A percentile compares a stretch with the other conserved stretches of the same genome.
Evolutionary conservation across 257 asterid species (phyloP).

Genomic region (Craterostigma plantagineum): DNA sequence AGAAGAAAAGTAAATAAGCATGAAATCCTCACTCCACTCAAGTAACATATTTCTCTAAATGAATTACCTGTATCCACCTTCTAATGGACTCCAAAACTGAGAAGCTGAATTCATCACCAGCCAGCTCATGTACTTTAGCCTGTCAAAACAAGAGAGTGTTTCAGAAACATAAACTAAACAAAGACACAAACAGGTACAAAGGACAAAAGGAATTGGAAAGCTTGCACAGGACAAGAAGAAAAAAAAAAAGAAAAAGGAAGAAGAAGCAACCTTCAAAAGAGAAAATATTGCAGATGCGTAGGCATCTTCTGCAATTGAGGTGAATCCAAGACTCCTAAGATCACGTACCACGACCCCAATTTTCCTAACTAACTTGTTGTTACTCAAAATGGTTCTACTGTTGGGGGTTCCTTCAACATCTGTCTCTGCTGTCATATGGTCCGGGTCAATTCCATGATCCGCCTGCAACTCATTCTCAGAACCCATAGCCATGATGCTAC

Average conservation of each 20-base stretch:
- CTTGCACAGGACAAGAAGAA: not conserved
- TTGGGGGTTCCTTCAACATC: conserved; percentile 34
- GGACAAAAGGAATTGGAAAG: no score
- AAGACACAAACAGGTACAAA: conserved; percentile 3
- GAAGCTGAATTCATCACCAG: conserved; percentile 83
- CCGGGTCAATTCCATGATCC: no score
- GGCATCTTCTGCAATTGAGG: conserved; percentile 96
- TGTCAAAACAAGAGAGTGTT: conserved; percentile 14
- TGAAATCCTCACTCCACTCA: not conserved
- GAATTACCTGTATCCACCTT: conserved; percentile 84
- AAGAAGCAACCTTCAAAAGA: conserved; percentile 47
- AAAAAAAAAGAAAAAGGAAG: no score
- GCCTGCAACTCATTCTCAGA: conserved; percentile 27
- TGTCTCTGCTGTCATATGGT: conserved; percentile 29
- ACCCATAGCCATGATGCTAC: conserved; percentile 41
- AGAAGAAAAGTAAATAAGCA: not conserved
- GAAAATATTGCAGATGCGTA: conserved; percentile 88
- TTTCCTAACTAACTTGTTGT: conserved; percentile 51
- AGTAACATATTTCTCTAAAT: not conserved
- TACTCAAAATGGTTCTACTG: conserved; percentile 25
- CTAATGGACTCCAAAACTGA: conserved; percentile 68
- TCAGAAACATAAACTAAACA: not conserved
- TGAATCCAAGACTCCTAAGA: conserved; percentile 79
- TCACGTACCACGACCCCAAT: conserved; percentile 78
- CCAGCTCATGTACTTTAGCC: conserved; percentile 83